Conservation (phyloP, 192 early-diverging fungal genomes). For the Mortierella antarctica region DNA sequence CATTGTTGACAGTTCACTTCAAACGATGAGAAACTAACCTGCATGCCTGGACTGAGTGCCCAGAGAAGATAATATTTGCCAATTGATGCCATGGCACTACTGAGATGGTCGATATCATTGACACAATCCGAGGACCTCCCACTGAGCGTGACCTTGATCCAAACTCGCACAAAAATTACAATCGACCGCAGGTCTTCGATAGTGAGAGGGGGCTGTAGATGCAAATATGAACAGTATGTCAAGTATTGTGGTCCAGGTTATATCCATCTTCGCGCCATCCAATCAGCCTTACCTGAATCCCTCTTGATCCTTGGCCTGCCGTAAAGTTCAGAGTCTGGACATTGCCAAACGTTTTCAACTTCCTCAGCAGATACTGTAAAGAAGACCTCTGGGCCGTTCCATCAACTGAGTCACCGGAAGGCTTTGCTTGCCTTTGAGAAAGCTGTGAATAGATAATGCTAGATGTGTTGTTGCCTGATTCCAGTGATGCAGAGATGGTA, state of each 20-base stretch:
- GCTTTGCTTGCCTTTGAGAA: constrained; percentile 4
- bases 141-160: constrained; percentile 1
- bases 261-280: background rate
- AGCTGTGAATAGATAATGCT: constrained; percentile 12
- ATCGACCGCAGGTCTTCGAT: constrained; percentile 19
- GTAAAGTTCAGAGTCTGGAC: constrained; percentile 6
- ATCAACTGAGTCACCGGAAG: no score
- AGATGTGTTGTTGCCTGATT: constrained; percentile 5
- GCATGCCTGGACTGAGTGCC: constrained; percentile 50
- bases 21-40: background rate
- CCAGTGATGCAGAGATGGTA: constrained; percentile 1
- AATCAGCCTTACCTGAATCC: constrained; percentile 19
- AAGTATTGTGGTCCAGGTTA: background rate
- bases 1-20: no score
- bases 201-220: constrained; percentile 27
- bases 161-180: constrained; percentile 17
- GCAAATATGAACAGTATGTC: background rate
- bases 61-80: constrained; percentile 33
- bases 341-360: constrained; percentile 14
- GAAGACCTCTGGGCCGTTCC: background rate
- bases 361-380: background rate
- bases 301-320: constrained; percentile 32
- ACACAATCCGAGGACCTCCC: background rate
- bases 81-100: constrained; percentile 11
- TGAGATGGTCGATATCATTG: background rate